Percentiles rank a stretch among this genome's conserved stretches.
Conservation (phyloP, 371 early-diverging fungal species). For the Rhizopus sp. region DNA sequence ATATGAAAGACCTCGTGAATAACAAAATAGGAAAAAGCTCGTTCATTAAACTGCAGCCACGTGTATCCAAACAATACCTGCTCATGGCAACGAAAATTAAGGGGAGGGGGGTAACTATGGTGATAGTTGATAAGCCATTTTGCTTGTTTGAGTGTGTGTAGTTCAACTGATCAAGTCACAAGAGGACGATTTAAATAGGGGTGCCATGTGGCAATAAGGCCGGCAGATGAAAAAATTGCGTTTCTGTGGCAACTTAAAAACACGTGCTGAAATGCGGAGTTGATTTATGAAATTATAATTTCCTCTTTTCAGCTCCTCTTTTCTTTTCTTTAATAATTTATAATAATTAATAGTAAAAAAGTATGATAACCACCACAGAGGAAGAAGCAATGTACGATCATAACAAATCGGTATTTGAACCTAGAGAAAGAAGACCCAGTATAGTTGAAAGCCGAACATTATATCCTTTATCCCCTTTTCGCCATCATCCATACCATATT, state of each 20-base stretch:
- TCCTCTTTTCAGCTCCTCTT: conserved; percentile 1
- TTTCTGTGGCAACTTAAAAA: background rate
- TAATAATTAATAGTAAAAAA: no score
- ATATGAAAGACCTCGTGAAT: background rate
- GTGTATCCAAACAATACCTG: no score
- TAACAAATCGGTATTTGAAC: background rate
- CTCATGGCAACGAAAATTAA: no score
- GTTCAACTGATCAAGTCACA: no score
- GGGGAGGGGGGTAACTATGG: no score
- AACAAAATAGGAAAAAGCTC: background rate
- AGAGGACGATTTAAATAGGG: background rate
- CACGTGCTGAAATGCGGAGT: background rate
- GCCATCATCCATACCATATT: conserved; percentile 17
- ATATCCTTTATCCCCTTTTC: conserved; percentile 24
- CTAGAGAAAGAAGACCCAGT: conserved; percentile 11
- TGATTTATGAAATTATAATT: no score
- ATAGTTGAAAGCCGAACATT: conserved; percentile 19
- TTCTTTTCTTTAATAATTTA: background rate
- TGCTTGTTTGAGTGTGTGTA: no score
- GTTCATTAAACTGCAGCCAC: no score
- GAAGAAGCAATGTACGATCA: background rate
- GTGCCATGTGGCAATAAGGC: background rate
- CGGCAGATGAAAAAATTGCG: background rate
- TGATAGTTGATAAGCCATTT: no score
- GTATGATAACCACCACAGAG: no score